Conservation (phyloP, 306 rosid genomes). For the Castanea sativa region DNA sequence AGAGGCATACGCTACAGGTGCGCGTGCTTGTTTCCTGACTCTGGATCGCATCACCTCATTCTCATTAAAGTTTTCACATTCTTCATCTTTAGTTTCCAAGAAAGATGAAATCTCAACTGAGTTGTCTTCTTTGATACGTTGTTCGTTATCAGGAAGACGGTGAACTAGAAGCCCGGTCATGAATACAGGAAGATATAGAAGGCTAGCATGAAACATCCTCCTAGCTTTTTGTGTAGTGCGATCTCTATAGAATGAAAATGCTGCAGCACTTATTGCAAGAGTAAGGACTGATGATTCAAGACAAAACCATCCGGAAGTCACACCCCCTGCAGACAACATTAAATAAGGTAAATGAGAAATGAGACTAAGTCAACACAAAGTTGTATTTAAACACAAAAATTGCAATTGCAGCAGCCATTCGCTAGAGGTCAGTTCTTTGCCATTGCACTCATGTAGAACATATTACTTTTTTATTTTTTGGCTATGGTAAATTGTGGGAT, state of each 20-base stretch:
- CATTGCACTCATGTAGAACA: too few relatives aligned
- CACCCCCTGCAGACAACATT: conserved; percentile 70
- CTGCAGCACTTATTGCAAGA: conserved; percentile 73
- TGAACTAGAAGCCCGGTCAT: conserved; percentile 89
- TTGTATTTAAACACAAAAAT: not conserved
- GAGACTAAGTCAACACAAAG: not conserved
- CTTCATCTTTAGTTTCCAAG: conserved; percentile 25
- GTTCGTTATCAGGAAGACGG: conserved; percentile 52
- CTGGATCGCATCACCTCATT: conserved; percentile 18
- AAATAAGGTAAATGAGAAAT: conserved; percentile 7
- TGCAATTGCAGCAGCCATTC: too few relatives aligned
- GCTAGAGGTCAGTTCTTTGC: too few relatives aligned
- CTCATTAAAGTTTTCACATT: conserved; percentile 16
- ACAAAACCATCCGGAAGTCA: conserved; percentile 88
- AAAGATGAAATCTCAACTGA: conserved; percentile 25
- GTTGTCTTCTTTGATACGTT: conserved; percentile 31
- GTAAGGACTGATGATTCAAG: conserved; percentile 82
- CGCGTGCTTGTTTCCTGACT: conserved; percentile 27
- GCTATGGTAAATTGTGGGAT: too few relatives aligned
- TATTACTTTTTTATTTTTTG: too few relatives aligned
- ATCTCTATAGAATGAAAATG: conserved; percentile 74
- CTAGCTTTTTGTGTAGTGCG: conserved; percentile 73
- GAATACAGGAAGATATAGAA: conserved; percentile 87
- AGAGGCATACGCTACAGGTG: conserved; percentile 87
- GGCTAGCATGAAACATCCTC: conserved; percentile 93